These are phyloP conservation scores for Pseudonitzschia multiseries DNA, from an alignment of 108 stramenopile genomes.

Conservation along the genomic window DNA sequence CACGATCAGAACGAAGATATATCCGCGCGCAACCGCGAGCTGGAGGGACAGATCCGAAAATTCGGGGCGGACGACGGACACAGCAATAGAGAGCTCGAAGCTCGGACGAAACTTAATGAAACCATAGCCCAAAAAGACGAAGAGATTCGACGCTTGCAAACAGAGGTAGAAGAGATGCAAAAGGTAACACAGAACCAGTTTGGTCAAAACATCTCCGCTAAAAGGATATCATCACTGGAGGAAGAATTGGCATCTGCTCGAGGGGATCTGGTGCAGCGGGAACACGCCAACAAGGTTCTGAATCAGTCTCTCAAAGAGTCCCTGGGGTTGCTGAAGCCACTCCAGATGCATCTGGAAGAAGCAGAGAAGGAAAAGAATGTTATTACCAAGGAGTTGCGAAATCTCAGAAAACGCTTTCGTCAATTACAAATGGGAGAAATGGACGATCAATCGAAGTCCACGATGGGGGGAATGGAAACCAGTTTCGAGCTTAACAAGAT, in stretches of 20 bases:
- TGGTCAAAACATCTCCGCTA: neutral
- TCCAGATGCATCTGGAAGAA: constrained; percentile 52
- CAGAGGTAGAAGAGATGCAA: constrained; percentile 12
- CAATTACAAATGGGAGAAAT: constrained; percentile 29
- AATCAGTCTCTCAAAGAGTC: constrained; percentile 60
- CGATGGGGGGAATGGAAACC: neutral
- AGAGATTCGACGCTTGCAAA: constrained; percentile 7
- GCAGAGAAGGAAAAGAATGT: constrained; percentile 53
- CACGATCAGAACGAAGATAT: constrained; percentile 45
- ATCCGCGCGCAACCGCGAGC: constrained; percentile 33
- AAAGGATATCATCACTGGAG: constrained; percentile 5
- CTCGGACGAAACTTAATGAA: neutral
- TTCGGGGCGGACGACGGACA: constrained; percentile 16
- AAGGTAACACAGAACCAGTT: neutral
- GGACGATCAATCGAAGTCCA: constrained; percentile 35
- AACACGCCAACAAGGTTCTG: constrained; percentile 38
- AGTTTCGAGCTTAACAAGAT: constrained; percentile 25
- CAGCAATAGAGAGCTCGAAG: constrained; percentile 21
- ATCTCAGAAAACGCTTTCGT: constrained; percentile 35
- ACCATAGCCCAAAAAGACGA: constrained; percentile 20
- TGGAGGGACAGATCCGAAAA: constrained; percentile 38
- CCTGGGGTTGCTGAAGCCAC: constrained; percentile 46
- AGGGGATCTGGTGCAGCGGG: constrained; percentile 32
- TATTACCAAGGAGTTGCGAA: constrained; percentile 42
- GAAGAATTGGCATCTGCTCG: constrained; percentile 24